A percentile compares a stretch with the other conserved stretches of the same genome.
phyloP scores from a whole-genome alignment of 2,329 filamentous ascomycete species.

The Cladophialophora immunda region DNA sequence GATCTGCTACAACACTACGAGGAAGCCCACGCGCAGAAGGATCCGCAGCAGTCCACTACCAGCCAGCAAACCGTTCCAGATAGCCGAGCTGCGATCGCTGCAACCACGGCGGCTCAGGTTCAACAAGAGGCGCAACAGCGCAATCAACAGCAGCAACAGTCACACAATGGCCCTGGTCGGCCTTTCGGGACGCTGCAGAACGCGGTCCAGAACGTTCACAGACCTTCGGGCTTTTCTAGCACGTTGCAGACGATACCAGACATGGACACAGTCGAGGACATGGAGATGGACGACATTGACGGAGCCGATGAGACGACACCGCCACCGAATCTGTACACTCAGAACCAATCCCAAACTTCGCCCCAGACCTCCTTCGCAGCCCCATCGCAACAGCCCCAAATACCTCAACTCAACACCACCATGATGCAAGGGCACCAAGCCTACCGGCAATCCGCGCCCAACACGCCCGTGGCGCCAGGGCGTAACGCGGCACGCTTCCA shows the following conservation, averaged over 20 bases:
- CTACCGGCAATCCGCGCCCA: constrained; percentile 83
- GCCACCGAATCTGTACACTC: constrained; percentile 52
- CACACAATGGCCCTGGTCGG: constrained; percentile 39
- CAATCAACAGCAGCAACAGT: constrained; percentile 45
- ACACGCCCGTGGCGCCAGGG: constrained; percentile 79
- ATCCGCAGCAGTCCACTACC: constrained; percentile 60
- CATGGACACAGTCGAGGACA: constrained; percentile 70
- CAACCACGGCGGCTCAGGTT: constrained; percentile 53
- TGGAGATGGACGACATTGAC: constrained; percentile 91
- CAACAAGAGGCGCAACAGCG: constrained; percentile 60
- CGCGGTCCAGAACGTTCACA: constrained; percentile 36
- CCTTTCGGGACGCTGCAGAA: constrained; percentile 40
- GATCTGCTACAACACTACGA: constrained; percentile 97
- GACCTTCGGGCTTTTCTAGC: constrained; percentile 38
- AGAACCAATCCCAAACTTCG: constrained; percentile 73
- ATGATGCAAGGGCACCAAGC: constrained; percentile 79
- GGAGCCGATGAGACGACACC: constrained; percentile 46
- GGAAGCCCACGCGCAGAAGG: constrained; percentile 83
- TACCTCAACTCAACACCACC: constrained; percentile 81
- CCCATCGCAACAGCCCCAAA: constrained; percentile 57
- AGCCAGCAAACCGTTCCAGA: constrained; percentile 55
- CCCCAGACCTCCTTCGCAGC: constrained; percentile 69
- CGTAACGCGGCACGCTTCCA: constrained; percentile 67
- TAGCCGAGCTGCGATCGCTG: constrained; percentile 59
- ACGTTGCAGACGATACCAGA: constrained; percentile 46